A percentile compares a stretch with the other conserved stretches of the same genome.
Conservation (phyloP, 1,284 basidiomycete species). For the Stygiomarasmius scandens region DNA sequence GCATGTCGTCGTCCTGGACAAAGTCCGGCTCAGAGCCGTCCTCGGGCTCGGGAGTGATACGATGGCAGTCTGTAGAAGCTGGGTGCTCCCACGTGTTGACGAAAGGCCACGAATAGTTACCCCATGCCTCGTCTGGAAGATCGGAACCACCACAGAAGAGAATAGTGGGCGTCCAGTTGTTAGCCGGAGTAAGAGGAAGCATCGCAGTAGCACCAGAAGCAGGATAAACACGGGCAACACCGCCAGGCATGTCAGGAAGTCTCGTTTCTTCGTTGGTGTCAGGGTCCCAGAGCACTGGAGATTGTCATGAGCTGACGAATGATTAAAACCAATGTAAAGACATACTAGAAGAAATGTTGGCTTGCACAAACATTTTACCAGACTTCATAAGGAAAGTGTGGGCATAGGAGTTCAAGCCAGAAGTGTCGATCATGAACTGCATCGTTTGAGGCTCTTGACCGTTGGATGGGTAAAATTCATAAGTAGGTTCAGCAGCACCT, state of each 20-base stretch:
- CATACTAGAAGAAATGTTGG: constrained; percentile 77
- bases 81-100: constrained; percentile 59
- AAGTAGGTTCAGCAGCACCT: constrained; percentile 68
- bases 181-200: constrained; percentile 79
- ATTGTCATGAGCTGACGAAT: constrained; percentile 6
- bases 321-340: constrained; percentile 22
- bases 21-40: constrained; percentile 22
- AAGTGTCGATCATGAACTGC: constrained; percentile 80
- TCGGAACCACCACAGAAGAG: constrained; percentile 81
- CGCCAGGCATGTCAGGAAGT: constrained; percentile 52
- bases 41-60: constrained; percentile 17
- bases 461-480: constrained; percentile 82
- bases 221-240: constrained; percentile 42
- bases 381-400: constrained; percentile 86
- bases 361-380: constrained; percentile 84
- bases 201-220: constrained; percentile 76
- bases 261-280: constrained; percentile 50
- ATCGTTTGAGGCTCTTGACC: constrained; percentile 62
- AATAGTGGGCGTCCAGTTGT: constrained; percentile 79
- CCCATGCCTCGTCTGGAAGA: constrained; percentile 62
- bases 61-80: constrained; percentile 65
- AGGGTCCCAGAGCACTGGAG: constrained; percentile 34
- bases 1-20: constrained; percentile 75
- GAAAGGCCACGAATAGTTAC: constrained; percentile 59
- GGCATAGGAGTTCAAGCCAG: constrained; percentile 89